Evolutionary conservation across 2,329 filamentous ascomycete species (phyloP).

Genomic region (Bipolaris victoriae): DNA sequence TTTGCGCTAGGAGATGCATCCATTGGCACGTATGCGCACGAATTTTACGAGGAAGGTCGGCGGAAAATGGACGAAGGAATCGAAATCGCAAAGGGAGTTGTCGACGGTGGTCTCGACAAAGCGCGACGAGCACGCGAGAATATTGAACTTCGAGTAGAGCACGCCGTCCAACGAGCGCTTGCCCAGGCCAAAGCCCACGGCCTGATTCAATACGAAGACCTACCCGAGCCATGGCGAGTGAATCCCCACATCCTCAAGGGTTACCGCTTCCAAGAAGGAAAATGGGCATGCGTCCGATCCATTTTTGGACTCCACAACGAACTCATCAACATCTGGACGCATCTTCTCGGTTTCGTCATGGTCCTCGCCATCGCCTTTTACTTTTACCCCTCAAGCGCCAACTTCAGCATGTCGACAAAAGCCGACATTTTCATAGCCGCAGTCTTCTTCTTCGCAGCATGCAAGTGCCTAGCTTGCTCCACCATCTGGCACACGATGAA

Average conservation of each 20-base stretch:
- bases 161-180: slow-evolving; percentile 82
- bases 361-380: slow-evolving; percentile 91
- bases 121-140: slow-evolving; percentile 79
- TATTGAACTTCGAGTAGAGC: slow-evolving; percentile 68
- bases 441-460: slow-evolving; percentile 94
- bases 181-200: slow-evolving; percentile 76
- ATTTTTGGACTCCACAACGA: slow-evolving; percentile 89
- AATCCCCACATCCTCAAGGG: slow-evolving; percentile 92
- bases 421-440: slow-evolving; percentile 89
- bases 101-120: slow-evolving; percentile 80
- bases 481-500: slow-evolving; percentile 99
- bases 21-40: slow-evolving; percentile 72
- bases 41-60: slow-evolving; percentile 77
- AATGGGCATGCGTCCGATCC: slow-evolving; percentile 84
- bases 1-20: slow-evolving; percentile 80
- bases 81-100: slow-evolving; percentile 73
- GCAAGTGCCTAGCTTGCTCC: slow-evolving; percentile 92
- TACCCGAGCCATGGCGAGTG: slow-evolving; percentile 89
- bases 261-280: slow-evolving; percentile 92
- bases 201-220: slow-evolving; percentile 84
- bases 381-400: slow-evolving; percentile 87
- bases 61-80: slow-evolving; percentile 81
- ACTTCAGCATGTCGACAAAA: slow-evolving; percentile 85
- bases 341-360: slow-evolving; percentile 85
- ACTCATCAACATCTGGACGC: slow-evolving; percentile 97